phyloP scores from a whole-genome alignment of 2,329 filamentous ascomycete genomes.

The Talaromyces amestolkiae region DNA sequence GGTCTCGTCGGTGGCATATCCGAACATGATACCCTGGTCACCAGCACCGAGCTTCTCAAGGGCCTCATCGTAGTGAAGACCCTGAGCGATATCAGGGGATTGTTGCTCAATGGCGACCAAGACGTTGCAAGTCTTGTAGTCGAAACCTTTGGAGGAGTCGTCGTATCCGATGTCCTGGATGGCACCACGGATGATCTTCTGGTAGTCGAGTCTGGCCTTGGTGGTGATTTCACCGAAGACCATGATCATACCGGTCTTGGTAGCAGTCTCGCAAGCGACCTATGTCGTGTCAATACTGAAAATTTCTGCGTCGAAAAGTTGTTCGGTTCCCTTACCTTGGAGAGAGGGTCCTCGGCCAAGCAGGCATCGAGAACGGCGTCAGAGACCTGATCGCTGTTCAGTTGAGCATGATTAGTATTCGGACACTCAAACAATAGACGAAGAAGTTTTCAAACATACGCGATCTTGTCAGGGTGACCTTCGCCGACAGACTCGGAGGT shows the following conservation, averaged over 20 bases:
- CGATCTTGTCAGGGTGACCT: conserved; percentile 94
- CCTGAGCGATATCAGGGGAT: conserved; percentile 97
- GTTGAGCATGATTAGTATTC: conserved; percentile 4
- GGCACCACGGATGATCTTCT: conserved; percentile 88
- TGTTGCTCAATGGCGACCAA: conserved; percentile 99
- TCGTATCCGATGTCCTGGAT: conserved; percentile 99
- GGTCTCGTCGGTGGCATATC: conserved; percentile 98
- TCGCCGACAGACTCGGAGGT: conserved; percentile 88
- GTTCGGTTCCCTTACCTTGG: conserved; percentile 62
- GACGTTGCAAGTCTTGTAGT: conserved; percentile 99
- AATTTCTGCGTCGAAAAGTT: background rate
- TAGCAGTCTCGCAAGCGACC: conserved; percentile 96
- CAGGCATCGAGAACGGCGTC: conserved; percentile 99
- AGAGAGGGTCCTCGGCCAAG: conserved; percentile 87
- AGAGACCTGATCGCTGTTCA: conserved; percentile 80
- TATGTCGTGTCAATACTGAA: conserved; percentile 22
- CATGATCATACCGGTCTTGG: conserved; percentile 99
- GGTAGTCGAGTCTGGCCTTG: conserved; percentile 94
- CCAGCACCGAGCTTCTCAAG: conserved; percentile 97
- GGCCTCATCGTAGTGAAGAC: conserved; percentile 96
- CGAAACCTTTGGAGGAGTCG: conserved; percentile 94
- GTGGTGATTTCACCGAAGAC: conserved; percentile 98
- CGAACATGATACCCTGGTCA: conserved; percentile 99
- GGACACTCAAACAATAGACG: background rate
- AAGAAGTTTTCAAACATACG: conserved; percentile 44